These are phyloP conservation scores for Azolla pinnata DNA, from an alignment of 75 land plant genomes.

Conservation along the genomic window DNA sequence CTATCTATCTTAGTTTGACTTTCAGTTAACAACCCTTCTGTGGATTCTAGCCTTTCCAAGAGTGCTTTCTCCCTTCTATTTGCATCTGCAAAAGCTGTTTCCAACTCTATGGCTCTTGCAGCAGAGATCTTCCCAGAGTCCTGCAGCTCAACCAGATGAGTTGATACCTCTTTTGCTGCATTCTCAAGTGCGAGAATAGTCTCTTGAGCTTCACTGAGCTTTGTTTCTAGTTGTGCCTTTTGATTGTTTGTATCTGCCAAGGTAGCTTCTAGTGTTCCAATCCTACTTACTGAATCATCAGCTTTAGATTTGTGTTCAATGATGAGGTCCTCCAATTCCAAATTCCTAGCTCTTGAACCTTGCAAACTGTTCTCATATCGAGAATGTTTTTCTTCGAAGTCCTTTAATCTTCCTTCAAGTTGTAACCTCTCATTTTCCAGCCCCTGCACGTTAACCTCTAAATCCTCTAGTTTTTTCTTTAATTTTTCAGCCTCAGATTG, in stretches of 20 bases:
- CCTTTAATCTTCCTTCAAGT: neutral
- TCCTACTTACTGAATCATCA: neutral
- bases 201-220: neutral
- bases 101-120: neutral
- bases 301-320: neutral
- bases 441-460: neutral
- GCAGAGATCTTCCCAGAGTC: neutral
- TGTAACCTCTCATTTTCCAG: neutral
- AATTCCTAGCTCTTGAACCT: neutral
- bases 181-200: neutral
- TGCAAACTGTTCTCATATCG: neutral
- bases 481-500: neutral
- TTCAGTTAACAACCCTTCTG: neutral
- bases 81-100: neutral
- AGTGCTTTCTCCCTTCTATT: neutral
- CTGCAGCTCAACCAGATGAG: neutral
- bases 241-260: neutral
- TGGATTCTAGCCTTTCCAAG: neutral
- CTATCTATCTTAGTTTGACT: neutral
- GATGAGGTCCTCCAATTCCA: neutral
- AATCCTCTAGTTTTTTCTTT: neutral
- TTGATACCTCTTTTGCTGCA: neutral
- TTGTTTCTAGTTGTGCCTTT: neutral
- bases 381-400: neutral
- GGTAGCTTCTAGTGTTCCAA: neutral